Evolutionary conservation across 2,329 filamentous ascomycete genomes (phyloP).

Genomic region (Helminthosporium solani): DNA sequence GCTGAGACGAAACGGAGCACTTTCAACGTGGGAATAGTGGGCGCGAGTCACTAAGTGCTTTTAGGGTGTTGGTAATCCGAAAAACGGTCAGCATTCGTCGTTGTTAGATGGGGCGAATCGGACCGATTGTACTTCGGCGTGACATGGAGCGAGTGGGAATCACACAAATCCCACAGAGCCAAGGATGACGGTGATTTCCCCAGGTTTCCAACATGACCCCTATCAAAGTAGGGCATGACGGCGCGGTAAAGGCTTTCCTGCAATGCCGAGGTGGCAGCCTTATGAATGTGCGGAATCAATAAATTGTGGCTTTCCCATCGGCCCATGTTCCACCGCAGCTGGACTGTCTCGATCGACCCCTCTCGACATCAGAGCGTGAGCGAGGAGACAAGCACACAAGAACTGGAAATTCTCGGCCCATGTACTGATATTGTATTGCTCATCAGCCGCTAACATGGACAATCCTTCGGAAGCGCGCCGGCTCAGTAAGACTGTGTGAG

Average conservation of each 20-base stretch:
- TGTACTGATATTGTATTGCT: constrained; percentile 4
- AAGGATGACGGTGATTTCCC: background rate
- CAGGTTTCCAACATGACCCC: background rate
- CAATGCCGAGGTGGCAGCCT: background rate
- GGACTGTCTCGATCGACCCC: background rate
- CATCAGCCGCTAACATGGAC: constrained; percentile 12
- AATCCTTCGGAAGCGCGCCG: constrained; percentile 3
- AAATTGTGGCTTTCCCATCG: constrained; percentile 3
- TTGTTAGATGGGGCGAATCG: constrained; percentile 2
- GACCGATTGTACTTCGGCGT: constrained; percentile 1
- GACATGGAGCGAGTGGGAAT: constrained; percentile 7
- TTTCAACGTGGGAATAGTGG: constrained; percentile 1
- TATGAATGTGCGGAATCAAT: background rate
- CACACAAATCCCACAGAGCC: background rate
- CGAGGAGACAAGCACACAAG: constrained; percentile 1
- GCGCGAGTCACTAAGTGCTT: background rate
- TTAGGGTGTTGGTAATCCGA: background rate
- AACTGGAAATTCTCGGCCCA: constrained; percentile 10
- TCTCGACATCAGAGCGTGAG: background rate
- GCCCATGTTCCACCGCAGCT: constrained; percentile 9
- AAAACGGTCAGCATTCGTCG: background rate
- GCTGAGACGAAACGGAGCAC: constrained; percentile 1
- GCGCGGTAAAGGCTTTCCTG: constrained; percentile 3
- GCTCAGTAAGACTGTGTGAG: constrained; percentile 23
- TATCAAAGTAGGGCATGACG: background rate